Conservation (phyloP, 2,329 filamentous ascomycete genomes). For the Colletotrichum gigasporum region DNA sequence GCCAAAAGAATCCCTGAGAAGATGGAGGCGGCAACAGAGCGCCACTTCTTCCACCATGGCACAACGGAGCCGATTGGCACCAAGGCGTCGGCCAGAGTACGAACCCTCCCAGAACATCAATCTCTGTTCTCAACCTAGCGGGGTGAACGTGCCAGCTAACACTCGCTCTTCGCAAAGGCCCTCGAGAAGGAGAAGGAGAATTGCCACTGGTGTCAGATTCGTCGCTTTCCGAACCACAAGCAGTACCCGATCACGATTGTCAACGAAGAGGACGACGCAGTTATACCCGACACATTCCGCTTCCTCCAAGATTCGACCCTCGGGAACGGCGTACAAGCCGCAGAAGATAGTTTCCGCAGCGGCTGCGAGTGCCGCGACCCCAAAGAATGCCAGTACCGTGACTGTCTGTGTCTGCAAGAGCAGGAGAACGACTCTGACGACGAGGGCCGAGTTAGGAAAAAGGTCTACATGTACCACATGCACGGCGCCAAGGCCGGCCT, state of each 20-base stretch:
- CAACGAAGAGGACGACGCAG: constrained; percentile 68
- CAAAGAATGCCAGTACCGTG: constrained; percentile 72
- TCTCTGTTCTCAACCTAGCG: neutral
- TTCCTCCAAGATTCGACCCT: constrained; percentile 74
- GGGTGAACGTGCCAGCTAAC: neutral
- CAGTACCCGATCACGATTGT: constrained; percentile 67
- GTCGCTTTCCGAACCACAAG: constrained; percentile 59
- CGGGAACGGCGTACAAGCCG: constrained; percentile 66
- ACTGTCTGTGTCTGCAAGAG: constrained; percentile 76
- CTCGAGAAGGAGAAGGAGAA: constrained; percentile 47
- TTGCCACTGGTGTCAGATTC: constrained; percentile 73
- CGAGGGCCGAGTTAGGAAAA: constrained; percentile 19
- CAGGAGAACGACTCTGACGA: constrained; percentile 62
- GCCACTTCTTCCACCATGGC: constrained; percentile 62
- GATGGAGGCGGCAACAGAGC: constrained; percentile 58
- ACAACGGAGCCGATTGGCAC: neutral
- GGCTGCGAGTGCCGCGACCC: constrained; percentile 74
- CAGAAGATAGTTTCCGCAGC: constrained; percentile 68
- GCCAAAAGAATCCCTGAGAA: neutral
- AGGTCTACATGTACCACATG: constrained; percentile 71
- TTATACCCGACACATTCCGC: constrained; percentile 69
- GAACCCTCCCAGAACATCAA: no score
- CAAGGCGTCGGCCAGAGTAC: constrained; percentile 21
- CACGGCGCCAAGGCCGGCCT: constrained; percentile 61
- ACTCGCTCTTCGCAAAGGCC: constrained; percentile 39